Percentiles rank a stretch among this genome's conserved stretches.
Evolutionary conservation across 345 rosid genomes (phyloP).

Genomic region (Arabidopsis suecica): DNA sequence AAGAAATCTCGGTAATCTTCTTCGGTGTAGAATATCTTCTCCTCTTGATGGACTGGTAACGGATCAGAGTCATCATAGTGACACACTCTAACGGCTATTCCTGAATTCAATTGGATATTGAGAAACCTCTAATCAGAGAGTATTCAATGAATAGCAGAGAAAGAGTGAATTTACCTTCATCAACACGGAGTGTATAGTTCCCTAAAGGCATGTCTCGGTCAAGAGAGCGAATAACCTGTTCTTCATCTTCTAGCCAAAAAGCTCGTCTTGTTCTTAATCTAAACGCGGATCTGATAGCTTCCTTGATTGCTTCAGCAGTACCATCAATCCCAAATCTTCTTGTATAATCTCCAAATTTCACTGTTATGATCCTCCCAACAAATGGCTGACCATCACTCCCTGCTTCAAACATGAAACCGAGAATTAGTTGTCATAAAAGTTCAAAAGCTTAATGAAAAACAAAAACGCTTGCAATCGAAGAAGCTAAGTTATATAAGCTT

Average conservation of each 20-base stretch:
- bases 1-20: conserved; percentile 86
- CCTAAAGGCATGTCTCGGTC: conserved; percentile 97
- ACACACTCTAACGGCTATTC: conserved; percentile 76
- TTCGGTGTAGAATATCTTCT: conserved; percentile 76
- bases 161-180: conserved; percentile 63
- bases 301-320: conserved; percentile 80
- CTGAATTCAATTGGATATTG: conserved; percentile 36
- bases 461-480: not conserved
- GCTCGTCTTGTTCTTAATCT: conserved; percentile 86
- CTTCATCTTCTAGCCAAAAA: conserved; percentile 98
- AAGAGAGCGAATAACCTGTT: conserved; percentile 75
- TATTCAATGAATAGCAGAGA: not conserved
- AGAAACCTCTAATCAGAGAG: conserved; percentile 15
- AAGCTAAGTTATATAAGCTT: not conserved
- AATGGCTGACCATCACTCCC: conserved; percentile 50
- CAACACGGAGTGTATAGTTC: conserved; percentile 77
- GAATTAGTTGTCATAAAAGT: not conserved
- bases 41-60: conserved; percentile 79
- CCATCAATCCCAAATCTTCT: conserved; percentile 94
- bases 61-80: conserved; percentile 80
- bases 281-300: conserved; percentile 81
- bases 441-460: not conserved
- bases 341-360: conserved; percentile 53
- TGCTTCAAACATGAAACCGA: conserved; percentile 11
- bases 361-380: conserved; percentile 40